These are phyloP conservation scores for Eucalyptus erythrocorys DNA, from an alignment of 345 rosid genomes.

Conservation along the genomic window DNA sequence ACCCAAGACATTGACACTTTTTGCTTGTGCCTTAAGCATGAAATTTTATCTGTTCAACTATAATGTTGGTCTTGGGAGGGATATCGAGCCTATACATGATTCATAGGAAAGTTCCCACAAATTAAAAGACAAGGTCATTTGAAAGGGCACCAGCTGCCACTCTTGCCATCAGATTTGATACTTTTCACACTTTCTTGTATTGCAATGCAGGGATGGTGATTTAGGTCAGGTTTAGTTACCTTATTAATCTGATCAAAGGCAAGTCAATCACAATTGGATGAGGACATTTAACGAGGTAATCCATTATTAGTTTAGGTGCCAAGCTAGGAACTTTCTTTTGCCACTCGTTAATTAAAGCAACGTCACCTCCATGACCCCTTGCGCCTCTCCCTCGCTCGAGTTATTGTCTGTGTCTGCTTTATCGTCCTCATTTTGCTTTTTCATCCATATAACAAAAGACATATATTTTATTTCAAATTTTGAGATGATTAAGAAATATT, in stretches of 20 bases:
- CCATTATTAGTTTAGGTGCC: background rate
- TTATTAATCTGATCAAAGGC: too few relatives aligned
- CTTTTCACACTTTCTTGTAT: too few relatives aligned
- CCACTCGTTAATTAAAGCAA: background rate
- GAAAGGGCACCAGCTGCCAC: background rate
- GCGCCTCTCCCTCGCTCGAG: background rate
- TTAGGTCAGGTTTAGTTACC: too few relatives aligned
- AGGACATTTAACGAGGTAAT: background rate
- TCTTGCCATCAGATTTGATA: too few relatives aligned
- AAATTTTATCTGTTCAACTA: background rate
- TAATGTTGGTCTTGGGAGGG: background rate
- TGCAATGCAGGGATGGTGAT: too few relatives aligned
- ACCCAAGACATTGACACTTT: background rate
- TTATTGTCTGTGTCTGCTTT: background rate
- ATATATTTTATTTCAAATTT: too few relatives aligned
- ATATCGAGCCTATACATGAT: background rate
- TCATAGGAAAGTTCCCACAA: too few relatives aligned
- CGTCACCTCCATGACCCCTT: background rate
- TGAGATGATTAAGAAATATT: too few relatives aligned
- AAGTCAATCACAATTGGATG: background rate
- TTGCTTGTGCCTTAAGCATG: background rate
- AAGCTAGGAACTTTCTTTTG: background rate
- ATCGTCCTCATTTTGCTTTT: too few relatives aligned
- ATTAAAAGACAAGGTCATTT: too few relatives aligned
- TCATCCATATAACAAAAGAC: too few relatives aligned